phyloP scores from a whole-genome alignment of 352 stramenopile genomes.

The Globisporangium splendens region DNA sequence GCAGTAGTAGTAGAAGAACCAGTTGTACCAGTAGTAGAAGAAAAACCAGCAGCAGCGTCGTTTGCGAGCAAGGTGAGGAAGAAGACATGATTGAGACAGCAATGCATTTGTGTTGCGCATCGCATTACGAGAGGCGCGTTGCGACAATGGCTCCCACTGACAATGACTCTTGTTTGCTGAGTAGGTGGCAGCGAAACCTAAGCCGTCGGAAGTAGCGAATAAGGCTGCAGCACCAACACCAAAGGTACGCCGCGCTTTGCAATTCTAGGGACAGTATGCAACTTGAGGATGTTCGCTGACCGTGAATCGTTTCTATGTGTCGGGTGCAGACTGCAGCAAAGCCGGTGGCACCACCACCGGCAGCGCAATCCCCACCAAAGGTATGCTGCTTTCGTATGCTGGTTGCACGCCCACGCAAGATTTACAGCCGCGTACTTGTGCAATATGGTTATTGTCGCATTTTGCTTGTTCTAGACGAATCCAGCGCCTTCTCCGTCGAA shows the following conservation, averaged over 20 bases:
- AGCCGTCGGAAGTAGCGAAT: neutral
- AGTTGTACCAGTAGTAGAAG: conserved; percentile 14
- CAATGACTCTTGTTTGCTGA: conserved; percentile 2
- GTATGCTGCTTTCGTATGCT: neutral
- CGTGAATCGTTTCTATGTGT: neutral
- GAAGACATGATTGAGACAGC: neutral
- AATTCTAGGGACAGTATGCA: neutral
- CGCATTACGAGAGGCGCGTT: neutral
- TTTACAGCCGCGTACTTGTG: no score
- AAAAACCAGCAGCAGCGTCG: conserved; percentile 9
- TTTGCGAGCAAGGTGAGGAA: neutral
- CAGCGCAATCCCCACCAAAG: conserved; percentile 3
- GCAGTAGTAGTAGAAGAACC: conserved; percentile 11
- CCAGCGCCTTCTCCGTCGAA: conserved; percentile 1
- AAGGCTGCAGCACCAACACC: neutral
- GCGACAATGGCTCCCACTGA: conserved; percentile 1
- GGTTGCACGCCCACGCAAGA: neutral
- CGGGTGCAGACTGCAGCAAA: neutral
- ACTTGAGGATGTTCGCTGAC: neutral
- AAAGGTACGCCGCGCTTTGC: conserved; percentile 2
- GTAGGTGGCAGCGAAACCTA: conserved; percentile 7
- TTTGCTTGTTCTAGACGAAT: conserved; percentile 1
- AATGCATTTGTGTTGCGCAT: neutral
- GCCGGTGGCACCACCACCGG: neutral
- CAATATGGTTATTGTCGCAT: neutral